These are phyloP conservation scores for Pouteria glomerata DNA, from an alignment of 148 eudicot genomes.

Conservation along the genomic window DNA sequence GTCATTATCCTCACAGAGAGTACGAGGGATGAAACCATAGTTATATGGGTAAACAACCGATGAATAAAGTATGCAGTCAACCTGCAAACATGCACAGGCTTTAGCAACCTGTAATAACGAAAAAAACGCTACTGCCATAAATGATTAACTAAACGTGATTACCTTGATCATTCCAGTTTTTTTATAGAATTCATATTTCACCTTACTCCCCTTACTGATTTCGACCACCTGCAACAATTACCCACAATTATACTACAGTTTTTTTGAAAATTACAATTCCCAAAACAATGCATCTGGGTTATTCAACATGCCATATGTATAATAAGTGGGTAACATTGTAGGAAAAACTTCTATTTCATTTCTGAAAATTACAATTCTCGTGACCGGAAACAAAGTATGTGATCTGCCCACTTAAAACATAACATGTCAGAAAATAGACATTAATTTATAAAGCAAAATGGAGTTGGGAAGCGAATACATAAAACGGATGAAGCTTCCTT, in stretches of 20 bases:
- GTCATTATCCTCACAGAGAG: slow-evolving; percentile 74
- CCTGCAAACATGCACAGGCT: slow-evolving; percentile 35
- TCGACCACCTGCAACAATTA: slow-evolving; percentile 61
- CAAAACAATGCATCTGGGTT: background rate
- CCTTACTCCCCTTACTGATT: slow-evolving; percentile 73
- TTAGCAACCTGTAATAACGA: slow-evolving; percentile 1
- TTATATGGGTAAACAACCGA: slow-evolving; percentile 80
- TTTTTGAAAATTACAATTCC: background rate
- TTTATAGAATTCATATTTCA: slow-evolving; percentile 77
- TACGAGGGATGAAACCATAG: slow-evolving; percentile 75
- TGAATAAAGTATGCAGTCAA: slow-evolving; percentile 75
- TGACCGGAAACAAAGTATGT: background rate
- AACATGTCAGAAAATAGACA: background rate
- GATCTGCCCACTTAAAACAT: background rate
- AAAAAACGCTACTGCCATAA: background rate
- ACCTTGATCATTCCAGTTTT: slow-evolving; percentile 84
- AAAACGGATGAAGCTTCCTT: background rate
- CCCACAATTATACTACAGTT: background rate
- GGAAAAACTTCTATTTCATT: background rate
- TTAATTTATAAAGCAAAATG: background rate
- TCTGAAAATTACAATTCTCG: background rate
- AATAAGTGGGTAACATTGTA: background rate
- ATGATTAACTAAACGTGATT: background rate
- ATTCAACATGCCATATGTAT: background rate
- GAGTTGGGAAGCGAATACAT: background rate